Evolutionary conservation across 2,329 filamentous ascomycete species (phyloP).

Genomic region (Penicillium sclerotigenum): DNA sequence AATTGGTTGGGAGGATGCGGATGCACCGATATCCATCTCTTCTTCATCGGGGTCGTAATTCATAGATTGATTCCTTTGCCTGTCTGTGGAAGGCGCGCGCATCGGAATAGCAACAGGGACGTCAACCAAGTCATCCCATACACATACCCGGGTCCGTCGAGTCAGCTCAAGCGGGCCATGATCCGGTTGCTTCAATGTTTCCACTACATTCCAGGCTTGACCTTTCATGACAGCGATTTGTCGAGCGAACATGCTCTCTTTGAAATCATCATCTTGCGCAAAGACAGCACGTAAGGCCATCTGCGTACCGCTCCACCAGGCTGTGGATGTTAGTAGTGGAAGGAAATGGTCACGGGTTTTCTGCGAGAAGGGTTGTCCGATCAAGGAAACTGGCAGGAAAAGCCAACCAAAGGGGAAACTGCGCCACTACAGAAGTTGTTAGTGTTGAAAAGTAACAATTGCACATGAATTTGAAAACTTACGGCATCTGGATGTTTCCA

Average conservation of each 20-base stretch:
- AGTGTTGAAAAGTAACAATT: constrained; percentile 29
- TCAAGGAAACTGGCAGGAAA: constrained; percentile 92
- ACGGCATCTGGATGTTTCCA: constrained; percentile 97
- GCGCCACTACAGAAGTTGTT: constrained; percentile 53
- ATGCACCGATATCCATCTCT: constrained; percentile 85
- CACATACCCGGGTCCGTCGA: constrained; percentile 82
- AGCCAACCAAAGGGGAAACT: constrained; percentile 99
- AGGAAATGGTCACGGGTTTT: constrained; percentile 92
- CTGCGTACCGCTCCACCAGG: constrained; percentile 97
- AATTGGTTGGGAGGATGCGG: constrained; percentile 54
- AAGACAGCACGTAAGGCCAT: constrained; percentile 82
- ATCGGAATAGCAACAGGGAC: constrained; percentile 92
- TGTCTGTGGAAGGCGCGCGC: constrained; percentile 78
- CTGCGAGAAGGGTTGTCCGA: constrained; percentile 92
- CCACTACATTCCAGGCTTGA: constrained; percentile 98
- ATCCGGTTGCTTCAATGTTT: constrained; percentile 88
- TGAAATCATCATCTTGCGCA: constrained; percentile 88
- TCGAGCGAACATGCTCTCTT: constrained; percentile 97
- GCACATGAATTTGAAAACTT: constrained; percentile 29
- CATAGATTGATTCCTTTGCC: constrained; percentile 62
- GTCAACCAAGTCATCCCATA: constrained; percentile 97
- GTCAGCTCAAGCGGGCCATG: constrained; percentile 94
- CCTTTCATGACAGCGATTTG: constrained; percentile 99
- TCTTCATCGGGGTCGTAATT: constrained; percentile 63
- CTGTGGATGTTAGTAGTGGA: constrained; percentile 87